Base-by-base conservation (phyloP, 257 asterid species). In the Fraxinus pennsylvanica region DNA sequence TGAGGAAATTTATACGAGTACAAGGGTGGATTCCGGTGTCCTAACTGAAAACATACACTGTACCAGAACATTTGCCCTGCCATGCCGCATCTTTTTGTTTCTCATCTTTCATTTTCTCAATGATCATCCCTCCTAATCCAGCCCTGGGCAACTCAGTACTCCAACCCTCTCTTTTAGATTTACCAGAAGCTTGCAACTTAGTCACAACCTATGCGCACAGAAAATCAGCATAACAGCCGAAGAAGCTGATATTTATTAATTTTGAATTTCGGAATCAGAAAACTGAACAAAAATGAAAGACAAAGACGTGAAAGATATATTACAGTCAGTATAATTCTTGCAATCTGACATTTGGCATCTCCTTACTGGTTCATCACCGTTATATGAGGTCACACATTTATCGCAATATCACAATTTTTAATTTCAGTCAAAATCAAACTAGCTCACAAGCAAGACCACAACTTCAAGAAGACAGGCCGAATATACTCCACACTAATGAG, bases 61-160 rank as follows among this genome's bases (percentile, higher is more conserved):
- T 93, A 82, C 99, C 99, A 74, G 99, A 96, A 85, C 99, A 96
- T 83, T 86, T 96, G 59, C 99, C 99, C 88, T 96, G 96, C 99
- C 99, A 96, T 5, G 77, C 85, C 75, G 65, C 95, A 76, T 96
- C 99, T 59, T 96, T 93, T 80, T 78, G 89, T 85, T 96, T 96
- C 89, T 89, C 97, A 47, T 84, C 86, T 84, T 87, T 91, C 98
- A 96, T 82, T 79, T 85, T 84, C 85, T 82, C 82, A n/a, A 93
- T 81, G 75, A 92, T 96, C 84, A 82, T 91, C 72, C 54, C 86
- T 78, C 99, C 98, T 82, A 92, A 80, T 50, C 98, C 98, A 35
- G 80, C 63, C 72, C 71, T 74, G 9, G 98, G 97, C 83, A 96
- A 88, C 88, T 92, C 98, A 78, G 87, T 86, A 74, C 81, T 89